Conservation (phyloP, 2,329 filamentous ascomycete species). For the Diaporthe longicolla region DNA sequence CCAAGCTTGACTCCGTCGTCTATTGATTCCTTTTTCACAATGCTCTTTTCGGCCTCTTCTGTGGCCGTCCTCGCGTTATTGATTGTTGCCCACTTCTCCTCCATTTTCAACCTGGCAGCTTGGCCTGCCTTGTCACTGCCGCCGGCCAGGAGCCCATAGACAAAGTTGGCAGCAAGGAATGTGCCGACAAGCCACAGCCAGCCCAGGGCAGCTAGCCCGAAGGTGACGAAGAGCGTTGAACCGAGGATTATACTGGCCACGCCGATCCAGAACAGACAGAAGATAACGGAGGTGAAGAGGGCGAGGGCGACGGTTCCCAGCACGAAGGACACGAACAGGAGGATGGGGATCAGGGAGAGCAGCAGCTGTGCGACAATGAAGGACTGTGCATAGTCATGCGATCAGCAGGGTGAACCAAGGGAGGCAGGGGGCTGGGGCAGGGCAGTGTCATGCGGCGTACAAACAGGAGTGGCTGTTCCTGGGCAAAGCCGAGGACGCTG, state of each 20-base stretch:
- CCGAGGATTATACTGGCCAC: slow-evolving; percentile 77
- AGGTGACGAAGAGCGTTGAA: slow-evolving; percentile 77
- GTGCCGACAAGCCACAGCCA: slow-evolving; percentile 77
- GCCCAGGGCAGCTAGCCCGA: slow-evolving; percentile 71
- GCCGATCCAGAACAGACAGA: slow-evolving; percentile 77
- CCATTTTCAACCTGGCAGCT: slow-evolving; percentile 4
- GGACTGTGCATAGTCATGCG: slow-evolving; percentile 61
- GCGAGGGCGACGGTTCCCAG: slow-evolving; percentile 74
- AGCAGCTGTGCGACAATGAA: slow-evolving; percentile 77
- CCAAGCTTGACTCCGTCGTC: not conserved
- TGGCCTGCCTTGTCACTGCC: slow-evolving; percentile 47
- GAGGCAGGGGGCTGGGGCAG: not conserved
- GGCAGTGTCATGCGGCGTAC: slow-evolving; percentile 61
- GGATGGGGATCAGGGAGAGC: slow-evolving; percentile 76
- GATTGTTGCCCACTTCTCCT: slow-evolving; percentile 39
- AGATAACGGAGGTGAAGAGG: slow-evolving; percentile 72
- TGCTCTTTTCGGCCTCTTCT: not conserved
- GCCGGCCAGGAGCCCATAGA: slow-evolving; percentile 54
- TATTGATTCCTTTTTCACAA: not conserved
- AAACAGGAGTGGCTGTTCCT: slow-evolving; percentile 77
- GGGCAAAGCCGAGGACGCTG: slow-evolving; percentile 68
- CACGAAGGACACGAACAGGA: slow-evolving; percentile 78
- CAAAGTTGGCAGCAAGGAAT: slow-evolving; percentile 65
- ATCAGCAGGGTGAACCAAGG: slow-evolving; percentile 4
- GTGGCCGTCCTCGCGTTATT: not conserved